These are phyloP conservation scores for Debaryomyces udenii DNA, from an alignment of 1,139 yeast genomes.

Conservation along the genomic window DNA sequence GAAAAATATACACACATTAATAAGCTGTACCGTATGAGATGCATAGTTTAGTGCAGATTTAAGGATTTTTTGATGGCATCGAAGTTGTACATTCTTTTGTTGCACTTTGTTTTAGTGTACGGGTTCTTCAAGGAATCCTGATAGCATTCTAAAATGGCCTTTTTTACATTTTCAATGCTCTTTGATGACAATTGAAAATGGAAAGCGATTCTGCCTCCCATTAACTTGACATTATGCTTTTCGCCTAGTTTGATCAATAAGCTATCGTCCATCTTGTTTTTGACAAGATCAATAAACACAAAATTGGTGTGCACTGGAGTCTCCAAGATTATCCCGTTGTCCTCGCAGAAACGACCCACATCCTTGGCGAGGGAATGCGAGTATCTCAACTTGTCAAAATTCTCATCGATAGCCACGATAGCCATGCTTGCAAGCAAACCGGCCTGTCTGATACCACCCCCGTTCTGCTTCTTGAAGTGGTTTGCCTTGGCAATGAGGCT, in stretches of 20 bases:
- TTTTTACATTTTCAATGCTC: conserved; percentile 66
- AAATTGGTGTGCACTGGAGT: conserved; percentile 87
- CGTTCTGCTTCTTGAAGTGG: conserved; percentile 90
- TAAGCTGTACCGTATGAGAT: no score
- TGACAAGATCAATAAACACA: conserved; percentile 71
- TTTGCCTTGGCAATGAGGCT: conserved; percentile 70
- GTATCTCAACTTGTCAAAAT: conserved; percentile 58
- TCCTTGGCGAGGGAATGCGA: conserved; percentile 74
- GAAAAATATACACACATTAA: no score
- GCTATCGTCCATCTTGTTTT: conserved; percentile 61
- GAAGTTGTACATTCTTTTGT: conserved; percentile 37
- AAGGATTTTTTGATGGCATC: conserved; percentile 23
- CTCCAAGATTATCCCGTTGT: conserved; percentile 52
- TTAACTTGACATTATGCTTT: conserved; percentile 64
- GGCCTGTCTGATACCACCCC: conserved; percentile 93
- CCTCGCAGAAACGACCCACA: conserved; percentile 62
- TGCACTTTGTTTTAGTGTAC: conserved; percentile 24
- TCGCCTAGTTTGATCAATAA: conserved; percentile 57
- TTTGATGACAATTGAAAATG: conserved; percentile 77
- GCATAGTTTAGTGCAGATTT: background rate
- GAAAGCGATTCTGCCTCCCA: conserved; percentile 81
- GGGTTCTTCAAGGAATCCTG: conserved; percentile 42
- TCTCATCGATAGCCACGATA: conserved; percentile 71
- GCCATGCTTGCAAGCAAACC: conserved; percentile 89
- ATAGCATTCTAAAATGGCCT: conserved; percentile 60